A percentile compares a stretch with the other conserved stretches of the same genome.
phyloP scores from a whole-genome alignment of 192 early-diverging fungal genomes.

The Mortierella antarctica region DNA sequence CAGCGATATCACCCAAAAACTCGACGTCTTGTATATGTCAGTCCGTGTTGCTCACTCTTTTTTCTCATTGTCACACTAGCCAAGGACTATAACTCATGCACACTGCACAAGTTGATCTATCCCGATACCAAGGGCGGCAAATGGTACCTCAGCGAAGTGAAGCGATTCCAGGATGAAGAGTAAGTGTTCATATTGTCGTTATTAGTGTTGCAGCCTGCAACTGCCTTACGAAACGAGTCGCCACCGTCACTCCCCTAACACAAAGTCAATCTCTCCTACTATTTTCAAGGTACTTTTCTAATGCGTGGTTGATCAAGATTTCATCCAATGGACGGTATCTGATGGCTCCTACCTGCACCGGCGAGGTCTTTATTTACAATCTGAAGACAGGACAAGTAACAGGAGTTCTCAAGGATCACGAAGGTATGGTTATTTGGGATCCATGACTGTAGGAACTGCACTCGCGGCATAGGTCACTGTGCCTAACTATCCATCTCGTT shows the following conservation, averaged over 20 bases:
- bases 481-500: not conserved
- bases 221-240: not conserved
- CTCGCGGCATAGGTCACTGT: not conserved
- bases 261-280: not conserved
- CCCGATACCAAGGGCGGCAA: constrained; percentile 72
- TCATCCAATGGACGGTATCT: constrained; percentile 89
- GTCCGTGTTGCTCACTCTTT: not conserved
- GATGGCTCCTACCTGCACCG: constrained; percentile 90
- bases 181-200: constrained; percentile 53
- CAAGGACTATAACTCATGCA: constrained; percentile 88
- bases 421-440: constrained; percentile 54
- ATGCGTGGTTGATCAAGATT: constrained; percentile 96
- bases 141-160: constrained; percentile 83
- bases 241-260: not conserved
- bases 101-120: constrained; percentile 87
- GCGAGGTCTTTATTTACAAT: constrained; percentile 88
- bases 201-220: not conserved
- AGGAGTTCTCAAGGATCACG: constrained; percentile 86
- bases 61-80: constrained; percentile 50
- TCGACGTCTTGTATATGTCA: not conserved
- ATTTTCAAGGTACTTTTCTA: constrained; percentile 76
- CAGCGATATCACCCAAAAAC: not conserved
- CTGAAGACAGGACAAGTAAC: constrained; percentile 80
- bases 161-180: constrained; percentile 82
- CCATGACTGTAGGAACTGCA: not conserved